Base-by-base conservation (phyloP, 2,329 filamentous ascomycete genomes). In the Neopestalotiopsis rosae region DNA sequence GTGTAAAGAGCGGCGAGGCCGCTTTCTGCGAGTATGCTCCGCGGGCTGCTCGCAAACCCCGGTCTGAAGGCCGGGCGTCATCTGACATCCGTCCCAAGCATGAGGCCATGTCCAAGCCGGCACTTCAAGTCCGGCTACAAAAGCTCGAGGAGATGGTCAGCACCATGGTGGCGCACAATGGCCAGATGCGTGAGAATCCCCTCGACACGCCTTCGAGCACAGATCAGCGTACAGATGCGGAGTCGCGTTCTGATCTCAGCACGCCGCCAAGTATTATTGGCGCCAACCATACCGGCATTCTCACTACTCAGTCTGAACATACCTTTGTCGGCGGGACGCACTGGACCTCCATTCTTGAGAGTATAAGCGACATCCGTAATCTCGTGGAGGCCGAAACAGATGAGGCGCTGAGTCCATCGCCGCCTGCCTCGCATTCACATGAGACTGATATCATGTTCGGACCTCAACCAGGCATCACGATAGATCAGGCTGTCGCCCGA, bases 111-210 rank as follows among this genome's bases (percentile, higher is more conserved):
- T 77, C 78, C 14, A 72, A 76, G 5, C 76, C 78, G 12, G 77
- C 77, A 52, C 75, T 79, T 12, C 79, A 80, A 72, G 72, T 76
- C 45, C 78, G 78, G 69, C 74, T 80, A 12, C 78, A 79, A 69
- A 79, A 79, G 69, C 75, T 80, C 2, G 79, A 80, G 72, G 77
- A 80, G 63, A 76, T 80, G 74, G 78, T 80, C 14, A 77, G 78
- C 65, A 74, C 76, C 2, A 52, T 52, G 59, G 72, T 80, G 13
- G 72, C 79, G 28, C 73, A 74, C 30, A 72, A 70, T 24, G 66
- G 65, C 6, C 66, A 66, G 20, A 68, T 69, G 30, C 68, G 72
- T n/a, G 72, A 75, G 2, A 73, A 71, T 32, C 62, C 74, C 63
- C 67, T 75, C 5, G 74, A 75, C 66, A 75, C 74, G 10, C 74